Percentiles rank a stretch among this genome's conserved stretches.
These are phyloP conservation scores for Ceratobasidium sp. DNA, from an alignment of 1,284 basidiomycete species.

Conservation along the genomic window DNA sequence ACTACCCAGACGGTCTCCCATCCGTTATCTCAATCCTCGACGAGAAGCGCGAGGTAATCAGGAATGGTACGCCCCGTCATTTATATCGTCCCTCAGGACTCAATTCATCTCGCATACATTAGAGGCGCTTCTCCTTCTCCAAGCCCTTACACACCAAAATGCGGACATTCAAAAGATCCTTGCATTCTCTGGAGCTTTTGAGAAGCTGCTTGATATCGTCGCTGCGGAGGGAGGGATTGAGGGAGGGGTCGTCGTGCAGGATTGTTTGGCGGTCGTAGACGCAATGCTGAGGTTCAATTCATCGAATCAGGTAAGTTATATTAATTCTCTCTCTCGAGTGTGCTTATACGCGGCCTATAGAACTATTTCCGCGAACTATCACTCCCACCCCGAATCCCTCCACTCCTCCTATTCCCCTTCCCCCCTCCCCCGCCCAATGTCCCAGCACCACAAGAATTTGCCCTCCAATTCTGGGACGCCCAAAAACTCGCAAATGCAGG, in stretches of 20 bases:
- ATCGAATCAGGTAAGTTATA: constrained; percentile 85
- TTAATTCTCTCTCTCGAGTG: too few relatives aligned
- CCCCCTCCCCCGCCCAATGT: constrained; percentile 71
- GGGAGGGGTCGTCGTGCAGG: constrained; percentile 88
- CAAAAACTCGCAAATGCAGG: constrained; percentile 87
- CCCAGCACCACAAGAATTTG: constrained; percentile 89
- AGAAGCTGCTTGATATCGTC: constrained; percentile 93
- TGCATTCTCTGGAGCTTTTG: constrained; percentile 97
- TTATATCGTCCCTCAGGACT: constrained; percentile 56
- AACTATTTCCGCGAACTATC: constrained; percentile 97
- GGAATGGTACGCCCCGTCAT: constrained; percentile 73
- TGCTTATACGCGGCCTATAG: constrained; percentile 60
- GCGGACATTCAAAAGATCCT: constrained; percentile 97
- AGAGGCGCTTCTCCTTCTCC: constrained; percentile 88
- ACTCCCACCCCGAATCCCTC: constrained; percentile 83
- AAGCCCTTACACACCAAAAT: constrained; percentile 86
- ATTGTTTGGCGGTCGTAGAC: constrained; percentile 88
- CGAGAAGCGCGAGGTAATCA: constrained; percentile 85
- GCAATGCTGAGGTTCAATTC: constrained; percentile 91
- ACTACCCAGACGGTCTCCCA: constrained; percentile 80
- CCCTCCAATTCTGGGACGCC: constrained; percentile 95
- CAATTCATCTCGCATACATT: constrained; percentile 54
- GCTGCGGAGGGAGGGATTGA: constrained; percentile 91
- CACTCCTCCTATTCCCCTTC: constrained; percentile 89
- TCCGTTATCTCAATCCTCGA: constrained; percentile 78